Conservation (phyloP, 331 rosid genomes). For the Acacia concinna region DNA sequence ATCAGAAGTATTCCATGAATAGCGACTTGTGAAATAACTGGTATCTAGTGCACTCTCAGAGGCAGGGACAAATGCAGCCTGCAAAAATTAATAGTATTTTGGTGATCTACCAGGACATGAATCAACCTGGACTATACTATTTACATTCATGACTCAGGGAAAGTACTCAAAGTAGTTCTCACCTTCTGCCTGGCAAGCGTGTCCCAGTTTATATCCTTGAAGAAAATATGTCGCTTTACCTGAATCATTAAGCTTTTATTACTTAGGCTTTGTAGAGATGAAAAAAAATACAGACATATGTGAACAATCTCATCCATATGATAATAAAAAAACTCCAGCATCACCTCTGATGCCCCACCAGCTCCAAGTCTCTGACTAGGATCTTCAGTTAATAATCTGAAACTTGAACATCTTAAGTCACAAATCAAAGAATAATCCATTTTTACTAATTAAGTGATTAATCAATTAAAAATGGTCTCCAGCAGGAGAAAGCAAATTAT, state of each 20-base stretch:
- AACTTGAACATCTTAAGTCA: constrained; percentile 40
- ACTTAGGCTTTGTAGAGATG: constrained; percentile 23
- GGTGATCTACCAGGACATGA: not conserved
- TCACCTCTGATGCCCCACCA: constrained; percentile 94
- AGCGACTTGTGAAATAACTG: constrained; percentile 93
- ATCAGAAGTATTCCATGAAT: constrained; percentile 82
- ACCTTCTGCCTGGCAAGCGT: constrained; percentile 99
- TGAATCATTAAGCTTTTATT: constrained; percentile 41
- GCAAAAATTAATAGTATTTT: constrained; percentile 35
- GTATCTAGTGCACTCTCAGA: constrained; percentile 96
- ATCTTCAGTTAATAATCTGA: constrained; percentile 90
- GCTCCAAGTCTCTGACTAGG: constrained; percentile 96
- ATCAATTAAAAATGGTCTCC: not conserved
- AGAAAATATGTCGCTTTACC: constrained; percentile 94
- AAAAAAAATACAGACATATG: not conserved
- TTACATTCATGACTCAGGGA: constrained; percentile 3
- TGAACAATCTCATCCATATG: constrained; percentile 6
- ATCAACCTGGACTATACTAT: not conserved
- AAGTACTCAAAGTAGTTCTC: constrained; percentile 2
- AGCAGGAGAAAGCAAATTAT: constrained; percentile 17
- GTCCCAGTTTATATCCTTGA: constrained; percentile 97
- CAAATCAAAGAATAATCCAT: constrained; percentile 20
- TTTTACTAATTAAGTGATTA: not conserved
- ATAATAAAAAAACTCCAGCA: constrained; percentile 13
- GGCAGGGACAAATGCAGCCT: constrained; percentile 99